A percentile compares a stretch with the other conserved stretches of the same genome.
These are phyloP conservation scores for Cryoendolithus antarcticus DNA, from an alignment of 2,329 filamentous ascomycete genomes.

Conservation along the genomic window DNA sequence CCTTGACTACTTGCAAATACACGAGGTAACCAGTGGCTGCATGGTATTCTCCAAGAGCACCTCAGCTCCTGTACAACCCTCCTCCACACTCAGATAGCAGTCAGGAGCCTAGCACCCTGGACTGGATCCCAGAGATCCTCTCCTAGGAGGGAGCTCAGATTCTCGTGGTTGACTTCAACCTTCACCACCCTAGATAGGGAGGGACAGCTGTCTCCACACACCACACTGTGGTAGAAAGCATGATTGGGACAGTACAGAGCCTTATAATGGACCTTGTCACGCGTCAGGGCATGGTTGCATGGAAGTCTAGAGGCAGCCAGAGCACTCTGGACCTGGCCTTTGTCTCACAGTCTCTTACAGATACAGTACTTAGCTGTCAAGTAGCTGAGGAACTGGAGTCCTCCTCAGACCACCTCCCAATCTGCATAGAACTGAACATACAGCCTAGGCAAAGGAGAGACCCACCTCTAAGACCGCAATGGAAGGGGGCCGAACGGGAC, in stretches of 20 bases:
- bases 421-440: too few relatives aligned
- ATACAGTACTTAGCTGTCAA: not conserved
- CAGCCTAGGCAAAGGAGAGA: too few relatives aligned
- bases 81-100: too few relatives aligned
- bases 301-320: not conserved
- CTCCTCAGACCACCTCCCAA: slow-evolving; percentile 1
- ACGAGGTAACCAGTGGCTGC: too few relatives aligned
- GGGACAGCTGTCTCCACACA: not conserved
- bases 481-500: too few relatives aligned
- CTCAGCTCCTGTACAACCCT: slow-evolving; percentile 1
- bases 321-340: not conserved
- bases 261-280: not conserved
- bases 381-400: not conserved
- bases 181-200: slow-evolving; percentile 1
- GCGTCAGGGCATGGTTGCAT: not conserved
- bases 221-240: not conserved
- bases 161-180: slow-evolving; percentile 1
- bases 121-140: too few relatives aligned
- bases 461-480: too few relatives aligned
- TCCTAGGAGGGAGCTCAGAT: too few relatives aligned
- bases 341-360: not conserved
- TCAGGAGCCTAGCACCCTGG: too few relatives aligned
- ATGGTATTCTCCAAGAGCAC: too few relatives aligned
- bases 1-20: too few relatives aligned
- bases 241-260: not conserved